Evolutionary conservation across 495 filamentous ascomycete species (phyloP).

Genomic region (Physcia stellaris): DNA sequence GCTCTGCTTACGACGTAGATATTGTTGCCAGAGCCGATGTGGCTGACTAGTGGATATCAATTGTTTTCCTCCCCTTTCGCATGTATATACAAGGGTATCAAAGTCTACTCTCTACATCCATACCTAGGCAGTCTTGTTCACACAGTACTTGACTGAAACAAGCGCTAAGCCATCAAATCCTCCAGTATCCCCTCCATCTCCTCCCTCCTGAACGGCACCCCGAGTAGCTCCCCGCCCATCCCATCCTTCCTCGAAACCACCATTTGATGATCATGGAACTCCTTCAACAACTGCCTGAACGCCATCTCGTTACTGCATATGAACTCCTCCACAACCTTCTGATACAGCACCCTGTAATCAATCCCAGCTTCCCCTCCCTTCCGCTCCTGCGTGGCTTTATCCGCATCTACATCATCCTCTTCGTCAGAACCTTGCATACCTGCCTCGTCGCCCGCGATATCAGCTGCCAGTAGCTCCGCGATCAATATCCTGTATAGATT

Average conservation of each 20-base stretch:
- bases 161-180: conserved; percentile 50
- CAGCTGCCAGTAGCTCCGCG: conserved; percentile 65
- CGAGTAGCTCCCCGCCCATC: conserved; percentile 69
- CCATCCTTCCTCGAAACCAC: conserved; percentile 75
- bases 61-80: no score
- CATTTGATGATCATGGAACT: conserved; percentile 98
- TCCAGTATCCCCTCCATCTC: conserved; percentile 85
- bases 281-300: conserved; percentile 85
- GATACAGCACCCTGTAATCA: conserved; percentile 83
- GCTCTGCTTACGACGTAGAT: no score
- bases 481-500: conserved; percentile 74
- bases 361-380: conserved; percentile 25
- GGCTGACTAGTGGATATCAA: no score
- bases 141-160: no score
- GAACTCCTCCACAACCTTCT: conserved; percentile 91
- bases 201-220: conserved; percentile 72
- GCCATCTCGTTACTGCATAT: conserved; percentile 93
- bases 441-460: conserved; percentile 9
- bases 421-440: conserved; percentile 21
- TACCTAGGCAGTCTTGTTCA: neutral
- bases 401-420: conserved; percentile 27
- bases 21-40: no score
- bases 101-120: neutral
- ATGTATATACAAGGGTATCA: neutral
- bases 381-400: conserved; percentile 17